phyloP scores from a whole-genome alignment of 305 asterid genomes.

The Fraxinus xanthoxyloides region DNA sequence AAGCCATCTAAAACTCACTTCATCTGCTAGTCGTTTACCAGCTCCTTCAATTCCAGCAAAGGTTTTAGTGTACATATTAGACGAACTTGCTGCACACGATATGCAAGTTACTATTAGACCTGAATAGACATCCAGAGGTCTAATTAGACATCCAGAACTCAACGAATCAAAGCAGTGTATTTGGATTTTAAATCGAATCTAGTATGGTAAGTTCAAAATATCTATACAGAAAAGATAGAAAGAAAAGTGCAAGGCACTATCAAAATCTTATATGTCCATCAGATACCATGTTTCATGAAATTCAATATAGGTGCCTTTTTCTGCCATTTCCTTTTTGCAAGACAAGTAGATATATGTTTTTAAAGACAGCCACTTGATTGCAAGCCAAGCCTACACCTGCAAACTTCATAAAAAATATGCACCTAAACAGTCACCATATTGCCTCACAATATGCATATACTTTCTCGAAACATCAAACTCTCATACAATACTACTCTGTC shows the following conservation, averaged over 20 bases:
- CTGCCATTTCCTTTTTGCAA: background rate
- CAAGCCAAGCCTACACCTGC: background rate
- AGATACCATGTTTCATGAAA: background rate
- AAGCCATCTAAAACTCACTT: constrained; percentile 54
- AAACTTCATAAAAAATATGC: background rate
- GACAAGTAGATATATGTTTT: background rate
- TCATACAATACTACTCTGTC: background rate
- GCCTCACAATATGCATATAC: background rate
- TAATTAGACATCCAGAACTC: background rate
- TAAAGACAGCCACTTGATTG: background rate
- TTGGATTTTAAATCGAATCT: background rate
- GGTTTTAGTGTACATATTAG: constrained; percentile 81
- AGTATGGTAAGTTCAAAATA: background rate
- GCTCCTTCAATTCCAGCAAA: constrained; percentile 89
- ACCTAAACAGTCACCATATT: background rate
- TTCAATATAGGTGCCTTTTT: background rate
- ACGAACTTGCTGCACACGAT: constrained; percentile 74
- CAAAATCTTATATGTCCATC: background rate
- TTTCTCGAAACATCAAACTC: background rate
- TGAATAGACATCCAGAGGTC: background rate
- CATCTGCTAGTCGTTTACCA: constrained; percentile 94
- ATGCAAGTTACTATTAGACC: constrained; percentile 22
- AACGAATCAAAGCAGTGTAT: background rate
- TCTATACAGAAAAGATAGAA: background rate
- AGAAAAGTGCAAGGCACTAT: background rate